Percentiles rank a stretch among this genome's conserved stretches.
Conservation (phyloP, 1,284 basidiomycete species). For the Trichosporon ovoides region DNA sequence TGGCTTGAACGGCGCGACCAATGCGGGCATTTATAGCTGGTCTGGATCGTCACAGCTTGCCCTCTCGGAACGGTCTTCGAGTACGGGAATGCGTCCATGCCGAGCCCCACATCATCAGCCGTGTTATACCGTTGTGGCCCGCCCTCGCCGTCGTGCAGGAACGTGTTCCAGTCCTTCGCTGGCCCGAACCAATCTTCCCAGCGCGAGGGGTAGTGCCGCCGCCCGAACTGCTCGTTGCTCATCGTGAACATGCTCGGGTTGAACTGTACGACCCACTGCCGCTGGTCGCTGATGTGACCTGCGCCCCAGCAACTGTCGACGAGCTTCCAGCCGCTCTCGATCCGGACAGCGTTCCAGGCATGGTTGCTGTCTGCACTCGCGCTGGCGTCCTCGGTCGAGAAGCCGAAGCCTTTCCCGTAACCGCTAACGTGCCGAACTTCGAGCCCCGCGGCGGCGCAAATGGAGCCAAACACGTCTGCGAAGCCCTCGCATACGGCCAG, state of each 20-base stretch:
- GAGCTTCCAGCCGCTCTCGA: constrained; percentile 20
- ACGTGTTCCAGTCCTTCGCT: constrained; percentile 9
- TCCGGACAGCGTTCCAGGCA: constrained; percentile 18
- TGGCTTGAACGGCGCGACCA: not conserved
- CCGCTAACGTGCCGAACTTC: constrained; percentile 7
- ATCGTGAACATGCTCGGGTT: constrained; percentile 8
- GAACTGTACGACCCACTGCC: not conserved
- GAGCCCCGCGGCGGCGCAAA: constrained; percentile 9
- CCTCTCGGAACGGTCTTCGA: not conserved
- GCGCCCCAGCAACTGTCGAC: constrained; percentile 22
- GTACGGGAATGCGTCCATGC: not conserved
- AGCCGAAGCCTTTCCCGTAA: constrained; percentile 16
- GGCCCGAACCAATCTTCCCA: not conserved
- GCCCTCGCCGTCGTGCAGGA: not conserved
- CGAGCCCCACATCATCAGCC: not conserved
- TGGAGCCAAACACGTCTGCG: constrained; percentile 7
- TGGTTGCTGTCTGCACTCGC: constrained; percentile 5
- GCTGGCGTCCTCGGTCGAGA: not conserved
- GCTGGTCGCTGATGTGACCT: not conserved
- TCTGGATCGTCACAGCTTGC: constrained; percentile 5
- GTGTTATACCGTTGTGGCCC: constrained; percentile 1
- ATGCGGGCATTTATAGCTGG: constrained; percentile 12
- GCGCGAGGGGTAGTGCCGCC: constrained; percentile 11
- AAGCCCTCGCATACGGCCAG: constrained; percentile 18
- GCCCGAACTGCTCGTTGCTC: constrained; percentile 11